Evolutionary conservation across 441 rosid genomes (phyloP).

Genomic region (Codiaeum variegatum): DNA sequence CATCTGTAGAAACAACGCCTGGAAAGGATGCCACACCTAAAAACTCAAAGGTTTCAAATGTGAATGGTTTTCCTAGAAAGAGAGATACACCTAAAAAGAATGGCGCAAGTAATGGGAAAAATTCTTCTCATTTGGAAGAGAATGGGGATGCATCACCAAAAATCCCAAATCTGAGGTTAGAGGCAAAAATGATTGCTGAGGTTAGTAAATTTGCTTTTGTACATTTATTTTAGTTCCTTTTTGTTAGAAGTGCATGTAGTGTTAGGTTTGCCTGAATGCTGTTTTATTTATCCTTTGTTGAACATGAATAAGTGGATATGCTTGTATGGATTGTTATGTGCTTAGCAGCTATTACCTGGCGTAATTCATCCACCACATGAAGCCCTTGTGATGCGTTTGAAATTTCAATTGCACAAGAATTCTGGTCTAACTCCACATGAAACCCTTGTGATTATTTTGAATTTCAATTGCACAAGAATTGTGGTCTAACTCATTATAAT

Average conservation of each 20-base stretch:
- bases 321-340: background rate
- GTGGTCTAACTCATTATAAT: background rate
- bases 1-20: slow-evolving; percentile 41
- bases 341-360: background rate
- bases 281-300: background rate
- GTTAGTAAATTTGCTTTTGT: slow-evolving; percentile 30
- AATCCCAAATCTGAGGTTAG: slow-evolving; percentile 69
- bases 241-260: background rate
- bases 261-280: background rate
- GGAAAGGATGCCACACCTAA: slow-evolving; percentile 40
- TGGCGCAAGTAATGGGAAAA: slow-evolving; percentile 31
- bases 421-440: background rate
- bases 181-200: slow-evolving; percentile 75
- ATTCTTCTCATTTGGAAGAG: slow-evolving; percentile 23
- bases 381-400: background rate
- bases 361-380: background rate
- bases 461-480: background rate
- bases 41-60: slow-evolving; percentile 20
- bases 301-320: background rate
- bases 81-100: slow-evolving; percentile 45
- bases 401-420: background rate
- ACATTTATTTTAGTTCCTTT: background rate
- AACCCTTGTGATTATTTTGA: background rate
- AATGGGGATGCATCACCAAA: slow-evolving; percentile 27
- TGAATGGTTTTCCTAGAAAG: slow-evolving; percentile 7